Evolutionary conservation across 2,329 filamentous ascomycete genomes (phyloP), one percentile per base, ranked within the genome.

Genomic region (Ceratocystis albifundus): DNA sequence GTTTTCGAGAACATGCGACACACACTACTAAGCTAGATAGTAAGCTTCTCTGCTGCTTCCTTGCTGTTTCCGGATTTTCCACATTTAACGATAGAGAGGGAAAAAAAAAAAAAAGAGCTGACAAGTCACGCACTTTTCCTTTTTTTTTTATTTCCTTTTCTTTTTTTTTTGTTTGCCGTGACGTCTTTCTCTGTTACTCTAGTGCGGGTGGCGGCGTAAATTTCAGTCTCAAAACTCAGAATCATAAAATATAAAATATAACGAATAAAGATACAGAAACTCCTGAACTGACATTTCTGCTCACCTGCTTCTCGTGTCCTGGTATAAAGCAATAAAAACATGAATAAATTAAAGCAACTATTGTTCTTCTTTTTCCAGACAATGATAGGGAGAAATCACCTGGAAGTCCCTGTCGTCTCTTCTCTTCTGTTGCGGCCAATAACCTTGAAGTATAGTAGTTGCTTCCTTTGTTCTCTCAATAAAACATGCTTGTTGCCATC

Each of bases 1-100:
- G n/a, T 50, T 46, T 63, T 63, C 61, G 61, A 62, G 61, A 63
- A 63, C 55, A 59, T 59, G 55, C 55, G 30, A 59, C 55, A 63
- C 55, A 59, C 10, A 30, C 55, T 32, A 59, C 55, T 59, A 59
- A 59, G 55, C 55, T 59, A 41, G 28, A 59, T 32, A 10, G 55
- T 36, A 36, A 59, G 55, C 55, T 59, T 59, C 55, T 59, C 55
- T 59, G 55, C 28, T 17, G 55, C 55, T 59, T 59, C 55, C 55
- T 59, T 59, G 20, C 55, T 59, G 55, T 59, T 59, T 59, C 12
- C 30, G 55, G 55, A 32, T 12, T 25, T 6, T 57, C n/a, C 45
- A 25, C 15, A 50, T 4, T 4, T 20, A 50, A 8, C 48, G 12
- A 50, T 10, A 4, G 20, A 20, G 5, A 25, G 48, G 48, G 17